Evolutionary conservation across 2,329 filamentous ascomycete genomes (phyloP), one percentile per base, ranked within the genome.

Genomic region (Sporothrix luriei): DNA sequence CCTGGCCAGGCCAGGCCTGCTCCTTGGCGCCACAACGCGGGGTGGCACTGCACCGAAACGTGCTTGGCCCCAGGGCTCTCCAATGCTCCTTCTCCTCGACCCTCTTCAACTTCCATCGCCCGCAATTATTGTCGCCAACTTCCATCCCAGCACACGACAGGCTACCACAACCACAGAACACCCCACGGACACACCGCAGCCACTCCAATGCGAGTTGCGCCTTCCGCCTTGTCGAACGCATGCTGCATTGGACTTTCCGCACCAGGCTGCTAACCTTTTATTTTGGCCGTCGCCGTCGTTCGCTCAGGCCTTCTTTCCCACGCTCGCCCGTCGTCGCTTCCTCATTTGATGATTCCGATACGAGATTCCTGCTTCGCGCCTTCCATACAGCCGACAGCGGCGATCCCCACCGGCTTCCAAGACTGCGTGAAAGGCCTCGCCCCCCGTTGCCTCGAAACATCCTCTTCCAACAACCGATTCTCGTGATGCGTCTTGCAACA

Each of bases 31-130:
- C 64, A 54, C 65, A 67, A 48, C 65, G 65, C 51, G 65, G 65
- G 64, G 64, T 66, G 64, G 64, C 64, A 54, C 64, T 66, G 64
- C 29, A 16, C 62, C 64, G 49, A 66, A 66, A 66, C 64, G 43
- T 51, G 49, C 64, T 43, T 55, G 64, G 49, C 43, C 26, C 48
- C 64, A 66, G 49, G 29, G 64, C 64, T 49, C 21, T 66, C 16
- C 57, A 54, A 54, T 66, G 46, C 13, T 49, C 43, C 61, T n/a
- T 66, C 33, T 51, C 40, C 48, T 64, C 55, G 9, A 49, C 26
- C 49, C 61, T 26, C 26, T 43, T 43, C 21, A n/a, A 29, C 59
- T 29, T 29, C 26, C 59, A 48, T 26, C 61, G 16, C 29, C 29
- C 24, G 33, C 3, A 38, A 40, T 65, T 65, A 24, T 21, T 26